These are phyloP conservation scores for Metschnikowia lunata DNA, from an alignment of 805 yeast species.

Conservation along the genomic window DNA sequence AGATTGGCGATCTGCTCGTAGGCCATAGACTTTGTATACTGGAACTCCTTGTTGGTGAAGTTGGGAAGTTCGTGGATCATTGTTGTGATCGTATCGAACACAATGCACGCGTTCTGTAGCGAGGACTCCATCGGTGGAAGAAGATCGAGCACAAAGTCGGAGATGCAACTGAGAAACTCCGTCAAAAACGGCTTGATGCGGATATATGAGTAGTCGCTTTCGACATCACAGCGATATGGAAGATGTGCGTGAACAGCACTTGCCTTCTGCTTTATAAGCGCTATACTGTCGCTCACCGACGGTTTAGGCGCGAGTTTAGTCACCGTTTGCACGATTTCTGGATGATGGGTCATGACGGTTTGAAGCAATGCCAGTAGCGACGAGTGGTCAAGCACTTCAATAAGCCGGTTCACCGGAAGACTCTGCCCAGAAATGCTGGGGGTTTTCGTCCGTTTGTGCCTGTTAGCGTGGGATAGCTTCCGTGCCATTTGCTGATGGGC, in stretches of 20 bases:
- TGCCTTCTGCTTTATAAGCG: constrained; percentile 45
- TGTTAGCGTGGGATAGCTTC: not conserved
- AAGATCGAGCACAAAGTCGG: constrained; percentile 69
- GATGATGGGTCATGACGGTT: constrained; percentile 53
- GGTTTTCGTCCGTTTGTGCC: constrained; percentile 32
- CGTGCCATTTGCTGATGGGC: constrained; percentile 3
- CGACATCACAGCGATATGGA: constrained; percentile 73
- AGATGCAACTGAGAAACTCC: constrained; percentile 65
- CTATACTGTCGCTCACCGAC: constrained; percentile 47
- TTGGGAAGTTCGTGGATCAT: constrained; percentile 62
- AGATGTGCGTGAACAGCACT: constrained; percentile 44
- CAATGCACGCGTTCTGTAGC: constrained; percentile 50
- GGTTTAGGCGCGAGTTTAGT: constrained; percentile 54
- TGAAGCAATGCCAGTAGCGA: constrained; percentile 51
- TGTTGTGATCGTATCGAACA: constrained; percentile 57
- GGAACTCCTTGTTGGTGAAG: constrained; percentile 55
- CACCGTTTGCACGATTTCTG: constrained; percentile 54
- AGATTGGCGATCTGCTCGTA: constrained; percentile 59
- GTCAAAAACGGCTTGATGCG: constrained; percentile 64
- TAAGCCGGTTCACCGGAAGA: constrained; percentile 57
- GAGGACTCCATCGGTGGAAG: constrained; percentile 67
- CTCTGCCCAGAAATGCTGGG: constrained; percentile 51
- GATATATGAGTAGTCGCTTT: constrained; percentile 71
- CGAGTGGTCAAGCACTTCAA: constrained; percentile 62
- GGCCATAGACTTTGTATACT: constrained; percentile 48